Percentiles rank a stretch among this genome's conserved stretches.
Evolutionary conservation across 148 eudicot species (phyloP).

Genomic region (Beta vulgaris): DNA sequence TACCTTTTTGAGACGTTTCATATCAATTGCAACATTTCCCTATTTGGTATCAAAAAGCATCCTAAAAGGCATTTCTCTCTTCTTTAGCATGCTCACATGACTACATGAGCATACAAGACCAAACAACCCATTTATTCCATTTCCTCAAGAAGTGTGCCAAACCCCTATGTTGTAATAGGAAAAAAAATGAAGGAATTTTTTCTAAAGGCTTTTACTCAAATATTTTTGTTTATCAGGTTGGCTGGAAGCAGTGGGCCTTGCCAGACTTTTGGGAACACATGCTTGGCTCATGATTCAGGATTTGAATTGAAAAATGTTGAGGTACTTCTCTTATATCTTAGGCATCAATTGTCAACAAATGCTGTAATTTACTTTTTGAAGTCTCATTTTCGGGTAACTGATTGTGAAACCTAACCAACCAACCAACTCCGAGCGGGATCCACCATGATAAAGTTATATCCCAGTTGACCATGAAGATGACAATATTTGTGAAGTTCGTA

Average conservation of each 20-base stretch:
- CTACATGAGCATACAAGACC: no score
- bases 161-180: no score
- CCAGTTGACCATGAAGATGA: not conserved
- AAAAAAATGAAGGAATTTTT: not conserved
- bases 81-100: no score
- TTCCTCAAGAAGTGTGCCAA: no score
- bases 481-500: not conserved
- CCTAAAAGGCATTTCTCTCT: no score
- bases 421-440: no score
- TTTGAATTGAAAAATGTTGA: slow-evolving; percentile 88
- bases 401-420: no score
- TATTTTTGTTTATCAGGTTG: slow-evolving; percentile 41
- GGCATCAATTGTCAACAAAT: not conserved
- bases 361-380: not conserved
- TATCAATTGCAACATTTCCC: no score
- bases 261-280: slow-evolving; percentile 81
- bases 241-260: slow-evolving; percentile 89
- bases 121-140: no score
- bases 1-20: no score
- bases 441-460: not conserved
- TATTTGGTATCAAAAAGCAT: no score
- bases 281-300: slow-evolving; percentile 77
- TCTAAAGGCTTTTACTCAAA: not conserved
- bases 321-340: slow-evolving; percentile 36
- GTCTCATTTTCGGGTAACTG: no score